A percentile compares a stretch with the other conserved stretches of the same genome.
Evolutionary conservation across 495 filamentous ascomycete genomes (phyloP).

Genomic region (Penicillium bialowiezense): DNA sequence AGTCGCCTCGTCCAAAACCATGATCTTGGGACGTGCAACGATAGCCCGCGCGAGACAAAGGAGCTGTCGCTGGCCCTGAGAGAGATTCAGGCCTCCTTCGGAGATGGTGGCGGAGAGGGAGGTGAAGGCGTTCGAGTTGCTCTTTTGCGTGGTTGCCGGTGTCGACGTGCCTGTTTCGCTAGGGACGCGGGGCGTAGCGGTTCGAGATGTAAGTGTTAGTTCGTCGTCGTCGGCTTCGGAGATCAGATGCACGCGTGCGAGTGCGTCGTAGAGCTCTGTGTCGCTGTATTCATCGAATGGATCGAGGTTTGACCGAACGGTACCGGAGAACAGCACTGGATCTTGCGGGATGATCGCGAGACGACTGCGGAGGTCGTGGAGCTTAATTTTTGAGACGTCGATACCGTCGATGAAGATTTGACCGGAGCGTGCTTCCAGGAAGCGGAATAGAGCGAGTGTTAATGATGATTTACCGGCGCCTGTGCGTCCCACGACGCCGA

Average conservation of each 20-base stretch:
- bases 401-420: conserved; percentile 72
- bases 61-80: conserved; percentile 85
- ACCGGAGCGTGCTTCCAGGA: conserved; percentile 70
- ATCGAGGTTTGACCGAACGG: conserved; percentile 78
- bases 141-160: conserved; percentile 24
- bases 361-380: conserved; percentile 69
- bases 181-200: conserved; percentile 24
- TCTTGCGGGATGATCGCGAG: conserved; percentile 86
- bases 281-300: conserved; percentile 73
- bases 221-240: conserved; percentile 33
- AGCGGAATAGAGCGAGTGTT: conserved; percentile 80
- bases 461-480: conserved; percentile 86
- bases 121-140: conserved; percentile 62
- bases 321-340: conserved; percentile 84
- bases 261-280: conserved; percentile 66
- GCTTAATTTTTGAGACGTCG: conserved; percentile 70
- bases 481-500: conserved; percentile 83
- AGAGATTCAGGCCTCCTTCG: conserved; percentile 77
- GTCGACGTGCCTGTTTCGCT: conserved; percentile 23
- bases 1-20: conserved; percentile 90
- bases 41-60: conserved; percentile 87
- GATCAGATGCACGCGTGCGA: conserved; percentile 74
- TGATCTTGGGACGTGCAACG: conserved; percentile 72
- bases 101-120: conserved; percentile 61
- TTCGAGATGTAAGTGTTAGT: conserved; percentile 31